These are phyloP conservation scores for Aspergillus sp. DNA, from an alignment of 2,329 filamentous ascomycete genomes.

Conservation along the genomic window DNA sequence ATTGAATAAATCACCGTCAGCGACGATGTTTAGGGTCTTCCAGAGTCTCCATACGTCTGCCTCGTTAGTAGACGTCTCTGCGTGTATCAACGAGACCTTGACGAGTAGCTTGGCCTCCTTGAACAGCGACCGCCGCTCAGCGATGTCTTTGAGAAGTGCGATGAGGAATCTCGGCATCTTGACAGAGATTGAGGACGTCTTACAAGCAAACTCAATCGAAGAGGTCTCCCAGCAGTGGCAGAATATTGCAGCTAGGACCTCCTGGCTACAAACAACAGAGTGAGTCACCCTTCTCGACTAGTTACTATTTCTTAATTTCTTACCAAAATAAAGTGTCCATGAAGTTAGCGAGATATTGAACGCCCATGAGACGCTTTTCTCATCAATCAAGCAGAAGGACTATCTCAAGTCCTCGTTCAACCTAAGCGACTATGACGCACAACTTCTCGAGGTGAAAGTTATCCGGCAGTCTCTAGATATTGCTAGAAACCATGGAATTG, in stretches of 20 bases:
- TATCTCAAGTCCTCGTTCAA: conserved; percentile 65
- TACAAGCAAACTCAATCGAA: conserved; percentile 63
- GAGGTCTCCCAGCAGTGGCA: conserved; percentile 67
- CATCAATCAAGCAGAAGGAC: conserved; percentile 73
- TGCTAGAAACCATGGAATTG: conserved; percentile 76
- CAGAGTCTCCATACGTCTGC: conserved; percentile 74
- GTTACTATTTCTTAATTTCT: conserved; percentile 22
- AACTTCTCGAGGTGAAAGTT: conserved; percentile 75
- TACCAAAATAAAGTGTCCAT: conserved; percentile 42
- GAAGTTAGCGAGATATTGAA: conserved; percentile 82
- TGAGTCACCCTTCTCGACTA: conserved; percentile 48
- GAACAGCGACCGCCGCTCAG: conserved; percentile 40
- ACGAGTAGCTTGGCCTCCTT: conserved; percentile 51
- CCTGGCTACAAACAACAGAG: conserved; percentile 84
- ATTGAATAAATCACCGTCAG: conserved; percentile 64
- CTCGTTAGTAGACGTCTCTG: conserved; percentile 58
- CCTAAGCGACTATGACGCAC: conserved; percentile 66
- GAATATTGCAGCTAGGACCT: conserved; percentile 67
- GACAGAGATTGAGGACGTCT: conserved; percentile 78
- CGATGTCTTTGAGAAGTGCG: conserved; percentile 56
- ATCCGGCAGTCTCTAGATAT: conserved; percentile 75
- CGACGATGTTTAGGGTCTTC: conserved; percentile 77
- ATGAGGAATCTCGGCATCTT: conserved; percentile 72
- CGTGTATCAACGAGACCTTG: conserved; percentile 66
- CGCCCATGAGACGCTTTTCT: conserved; percentile 80